phyloP scores from a whole-genome alignment of 352 stramenopile species.

The Peronospora tabacina region DNA sequence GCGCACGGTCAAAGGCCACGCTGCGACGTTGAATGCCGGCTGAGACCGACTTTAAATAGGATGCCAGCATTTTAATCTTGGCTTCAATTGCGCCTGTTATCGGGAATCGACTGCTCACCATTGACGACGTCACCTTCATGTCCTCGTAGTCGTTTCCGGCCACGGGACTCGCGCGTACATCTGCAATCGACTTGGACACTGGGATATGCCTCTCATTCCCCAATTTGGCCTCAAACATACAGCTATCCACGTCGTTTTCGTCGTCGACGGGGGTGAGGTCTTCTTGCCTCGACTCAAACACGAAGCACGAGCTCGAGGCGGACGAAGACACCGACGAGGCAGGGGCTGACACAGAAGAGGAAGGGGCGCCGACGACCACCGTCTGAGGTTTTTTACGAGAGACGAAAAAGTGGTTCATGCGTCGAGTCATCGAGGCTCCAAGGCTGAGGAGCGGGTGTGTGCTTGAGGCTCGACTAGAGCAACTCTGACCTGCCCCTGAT shows the following conservation, averaged over 20 bases:
- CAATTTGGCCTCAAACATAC: conserved; percentile 38
- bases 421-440: conserved; percentile 24
- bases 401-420: conserved; percentile 26
- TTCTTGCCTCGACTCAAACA: conserved; percentile 18
- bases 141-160: conserved; percentile 20
- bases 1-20: conserved; percentile 30
- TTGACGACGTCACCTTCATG: conserved; percentile 13
- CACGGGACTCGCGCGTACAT: conserved; percentile 22
- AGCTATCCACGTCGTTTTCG: conserved; percentile 21
- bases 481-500: conserved; percentile 25
- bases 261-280: conserved; percentile 22
- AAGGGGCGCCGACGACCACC: conserved; percentile 8
- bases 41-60: conserved; percentile 41
- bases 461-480: conserved; percentile 3
- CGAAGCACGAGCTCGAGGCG: conserved; percentile 10
- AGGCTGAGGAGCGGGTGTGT: conserved; percentile 1
- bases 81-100: conserved; percentile 21
- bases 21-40: conserved; percentile 30
- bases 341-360: conserved; percentile 11
- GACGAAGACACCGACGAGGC: conserved; percentile 7
- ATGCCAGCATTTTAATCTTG: conserved; percentile 37
- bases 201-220: conserved; percentile 26
- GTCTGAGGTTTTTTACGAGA: conserved; percentile 16
- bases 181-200: conserved; percentile 19
- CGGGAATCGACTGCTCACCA: conserved; percentile 8